Conservation (phyloP, 2,329 filamentous ascomycete genomes). For the Nemania sp. region DNA sequence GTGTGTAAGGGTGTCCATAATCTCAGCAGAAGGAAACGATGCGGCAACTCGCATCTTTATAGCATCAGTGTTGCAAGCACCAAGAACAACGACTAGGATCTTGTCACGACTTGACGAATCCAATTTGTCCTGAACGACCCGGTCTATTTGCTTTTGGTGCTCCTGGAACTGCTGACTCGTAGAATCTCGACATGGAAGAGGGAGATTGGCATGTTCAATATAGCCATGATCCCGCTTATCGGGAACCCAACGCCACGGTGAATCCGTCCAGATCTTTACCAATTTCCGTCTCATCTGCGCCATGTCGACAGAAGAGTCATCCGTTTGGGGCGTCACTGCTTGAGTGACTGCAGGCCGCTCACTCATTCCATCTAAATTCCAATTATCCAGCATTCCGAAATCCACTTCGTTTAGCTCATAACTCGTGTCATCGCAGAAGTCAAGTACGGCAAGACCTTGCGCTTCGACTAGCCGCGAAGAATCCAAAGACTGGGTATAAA, state of each 20-base stretch:
- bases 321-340: conserved; percentile 48
- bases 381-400: conserved; percentile 63
- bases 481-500: conserved; percentile 61
- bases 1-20: conserved; percentile 70
- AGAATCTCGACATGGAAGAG: conserved; percentile 56
- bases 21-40: conserved; percentile 64
- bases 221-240: conserved; percentile 59
- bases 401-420: conserved; percentile 65
- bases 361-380: conserved; percentile 58
- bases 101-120: conserved; percentile 67
- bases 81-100: conserved; percentile 72
- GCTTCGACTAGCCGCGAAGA: conserved; percentile 53
- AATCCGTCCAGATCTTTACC: conserved; percentile 63
- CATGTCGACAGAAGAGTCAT: conserved; percentile 57
- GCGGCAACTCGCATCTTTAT: conserved; percentile 65
- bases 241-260: conserved; percentile 64
- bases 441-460: conserved; percentile 59
- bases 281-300: conserved; percentile 61
- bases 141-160: conserved; percentile 53
- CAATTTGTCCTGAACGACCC: conserved; percentile 59
- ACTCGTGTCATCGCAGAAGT: conserved; percentile 63
- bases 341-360: conserved; percentile 46
- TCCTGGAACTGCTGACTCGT: conserved; percentile 56
- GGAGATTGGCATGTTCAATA: conserved; percentile 59
- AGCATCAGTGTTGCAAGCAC: conserved; percentile 64